Evolutionary conservation across 129 eudicot species (phyloP).

Genomic region (carrot (Daucus carota)): DNA sequence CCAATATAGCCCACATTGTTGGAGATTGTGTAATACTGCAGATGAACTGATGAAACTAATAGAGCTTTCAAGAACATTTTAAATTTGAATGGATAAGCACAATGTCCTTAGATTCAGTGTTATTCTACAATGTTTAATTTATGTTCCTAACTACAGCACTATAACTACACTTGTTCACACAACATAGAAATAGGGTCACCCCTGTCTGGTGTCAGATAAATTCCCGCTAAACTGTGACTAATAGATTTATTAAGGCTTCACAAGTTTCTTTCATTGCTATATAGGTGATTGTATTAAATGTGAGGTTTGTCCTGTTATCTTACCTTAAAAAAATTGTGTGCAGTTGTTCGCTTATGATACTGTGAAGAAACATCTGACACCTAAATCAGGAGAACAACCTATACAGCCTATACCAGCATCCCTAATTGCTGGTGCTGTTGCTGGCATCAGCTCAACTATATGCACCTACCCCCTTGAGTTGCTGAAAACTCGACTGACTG

Average conservation of each 20-base stretch:
- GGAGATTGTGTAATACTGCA: too few relatives aligned
- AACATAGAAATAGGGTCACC: not conserved
- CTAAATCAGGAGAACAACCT: conserved; percentile 61
- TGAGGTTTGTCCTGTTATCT: conserved; percentile 4
- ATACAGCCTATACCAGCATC: conserved; percentile 66
- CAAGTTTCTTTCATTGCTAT: not conserved
- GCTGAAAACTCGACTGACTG: conserved; percentile 83
- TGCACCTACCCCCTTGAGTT: conserved; percentile 86
- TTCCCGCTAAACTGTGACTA: not conserved
- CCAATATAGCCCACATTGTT: too few relatives aligned
- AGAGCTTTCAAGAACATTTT: not conserved
- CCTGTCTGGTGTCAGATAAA: not conserved
- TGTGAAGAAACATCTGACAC: conserved; percentile 63
- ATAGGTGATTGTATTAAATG: not conserved
- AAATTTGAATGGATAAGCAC: not conserved
- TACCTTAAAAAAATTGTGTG: conserved; percentile 13
- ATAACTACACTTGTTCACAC: not conserved
- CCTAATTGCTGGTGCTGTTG: conserved; percentile 73
- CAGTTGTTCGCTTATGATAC: conserved; percentile 80
- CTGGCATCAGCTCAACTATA: conserved; percentile 86
- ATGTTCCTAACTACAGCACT: not conserved
- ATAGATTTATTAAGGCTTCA: not conserved
- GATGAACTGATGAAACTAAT: not conserved
- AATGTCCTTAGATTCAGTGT: not conserved
- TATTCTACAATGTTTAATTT: not conserved